Conservation (phyloP, 2,329 filamentous ascomycete genomes). For the Cytospora chrysosperma region DNA sequence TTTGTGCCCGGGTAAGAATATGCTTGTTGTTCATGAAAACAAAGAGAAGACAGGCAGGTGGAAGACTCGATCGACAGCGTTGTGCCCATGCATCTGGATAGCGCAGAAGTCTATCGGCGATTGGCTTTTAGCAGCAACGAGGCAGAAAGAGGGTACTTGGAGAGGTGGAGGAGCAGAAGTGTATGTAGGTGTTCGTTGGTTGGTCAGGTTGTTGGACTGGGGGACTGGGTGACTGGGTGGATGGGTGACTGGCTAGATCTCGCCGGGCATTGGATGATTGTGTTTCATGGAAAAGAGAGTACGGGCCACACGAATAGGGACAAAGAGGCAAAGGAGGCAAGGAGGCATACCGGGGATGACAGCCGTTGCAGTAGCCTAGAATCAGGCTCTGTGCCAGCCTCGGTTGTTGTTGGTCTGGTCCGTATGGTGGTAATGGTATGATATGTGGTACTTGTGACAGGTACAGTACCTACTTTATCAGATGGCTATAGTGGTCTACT, state of each 20-base stretch:
- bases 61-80: conserved; percentile 1
- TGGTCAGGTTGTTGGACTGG: conserved; percentile 1
- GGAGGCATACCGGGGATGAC: conserved; percentile 15
- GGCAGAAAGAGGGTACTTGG: neutral
- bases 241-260: neutral
- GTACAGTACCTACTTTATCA: no score
- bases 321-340: neutral
- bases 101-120: conserved; percentile 7
- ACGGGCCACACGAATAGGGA: conserved; percentile 1
- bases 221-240: no score
- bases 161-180: conserved; percentile 9
- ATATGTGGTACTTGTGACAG: no score
- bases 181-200: conserved; percentile 2
- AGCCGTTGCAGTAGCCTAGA: conserved; percentile 21
- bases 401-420: neutral
- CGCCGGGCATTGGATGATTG: conserved; percentile 7
- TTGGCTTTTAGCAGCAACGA: neutral
- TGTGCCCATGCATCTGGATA: neutral
- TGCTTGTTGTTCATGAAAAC: neutral
- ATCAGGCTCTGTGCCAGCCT: conserved; percentile 10
- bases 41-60: neutral
- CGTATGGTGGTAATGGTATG: no score
- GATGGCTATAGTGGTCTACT: no score
- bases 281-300: conserved; percentile 6
- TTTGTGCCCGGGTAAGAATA: neutral